Evolutionary conservation across 768 basidiomycete species (phyloP).

Genomic region (Lentinula lateritia): DNA sequence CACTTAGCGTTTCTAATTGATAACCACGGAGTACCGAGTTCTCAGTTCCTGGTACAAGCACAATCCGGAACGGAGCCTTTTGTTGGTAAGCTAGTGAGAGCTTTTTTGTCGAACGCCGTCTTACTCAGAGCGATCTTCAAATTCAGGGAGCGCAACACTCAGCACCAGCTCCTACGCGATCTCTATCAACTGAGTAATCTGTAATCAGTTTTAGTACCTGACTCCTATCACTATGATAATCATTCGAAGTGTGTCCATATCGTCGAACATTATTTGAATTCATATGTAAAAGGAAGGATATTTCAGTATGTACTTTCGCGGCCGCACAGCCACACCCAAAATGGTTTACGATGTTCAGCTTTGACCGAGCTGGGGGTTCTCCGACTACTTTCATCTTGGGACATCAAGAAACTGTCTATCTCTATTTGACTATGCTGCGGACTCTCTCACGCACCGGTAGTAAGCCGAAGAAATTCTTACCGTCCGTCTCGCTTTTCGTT

Average conservation of each 20-base stretch:
- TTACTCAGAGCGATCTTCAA: neutral
- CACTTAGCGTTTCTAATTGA: constrained; percentile 21
- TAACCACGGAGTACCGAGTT: constrained; percentile 25
- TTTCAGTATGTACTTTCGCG: too few species aligned
- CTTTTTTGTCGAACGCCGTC: neutral
- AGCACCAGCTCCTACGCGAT: constrained; percentile 24
- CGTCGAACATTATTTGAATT: too few species aligned
- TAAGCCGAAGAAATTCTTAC: neutral
- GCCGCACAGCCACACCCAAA: neutral
- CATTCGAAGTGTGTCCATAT: too few species aligned
- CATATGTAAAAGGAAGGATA: too few species aligned
- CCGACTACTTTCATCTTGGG: neutral
- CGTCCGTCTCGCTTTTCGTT: neutral
- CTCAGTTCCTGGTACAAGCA: constrained; percentile 27
- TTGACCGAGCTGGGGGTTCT: neutral
- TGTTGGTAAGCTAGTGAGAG: constrained; percentile 14
- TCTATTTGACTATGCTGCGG: neutral
- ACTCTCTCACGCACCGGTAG: constrained; percentile 5
- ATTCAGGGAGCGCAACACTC: constrained; percentile 24
- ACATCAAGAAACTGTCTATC: too few species aligned
- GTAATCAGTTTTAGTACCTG: neutral
- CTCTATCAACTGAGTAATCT: constrained; percentile 22
- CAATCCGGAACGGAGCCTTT: constrained; percentile 31
- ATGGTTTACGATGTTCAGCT: neutral
- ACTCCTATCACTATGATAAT: too few species aligned